Evolutionary conservation across 106 monocot species (phyloP).

Genomic region (Acorus calamus): DNA sequence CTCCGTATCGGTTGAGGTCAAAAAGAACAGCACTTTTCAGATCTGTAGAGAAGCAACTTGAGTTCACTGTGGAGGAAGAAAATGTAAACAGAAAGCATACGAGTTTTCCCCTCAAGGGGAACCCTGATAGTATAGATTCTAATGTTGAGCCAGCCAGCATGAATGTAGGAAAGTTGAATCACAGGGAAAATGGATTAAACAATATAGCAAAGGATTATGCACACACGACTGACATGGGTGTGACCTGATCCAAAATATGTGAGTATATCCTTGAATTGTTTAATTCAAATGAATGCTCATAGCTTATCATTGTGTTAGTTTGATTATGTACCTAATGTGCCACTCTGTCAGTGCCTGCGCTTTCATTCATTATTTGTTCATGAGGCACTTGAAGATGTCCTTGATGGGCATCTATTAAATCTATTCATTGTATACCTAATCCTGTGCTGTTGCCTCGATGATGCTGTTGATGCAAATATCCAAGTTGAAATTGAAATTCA

Average conservation of each 20-base stretch:
- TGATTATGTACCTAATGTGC: too few relatives aligned
- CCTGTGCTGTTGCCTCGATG: too few relatives aligned
- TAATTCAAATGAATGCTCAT: too few relatives aligned
- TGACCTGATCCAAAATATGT: constrained; percentile 18
- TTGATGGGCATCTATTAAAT: too few relatives aligned
- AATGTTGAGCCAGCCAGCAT: not conserved
- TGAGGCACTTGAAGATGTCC: too few relatives aligned
- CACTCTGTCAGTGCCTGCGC: too few relatives aligned
- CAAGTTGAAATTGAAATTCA: too few relatives aligned
- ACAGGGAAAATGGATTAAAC: constrained; percentile 13
- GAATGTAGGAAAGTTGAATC: constrained; percentile 3
- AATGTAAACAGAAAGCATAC: constrained; percentile 6
- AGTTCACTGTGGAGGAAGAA: constrained; percentile 39
- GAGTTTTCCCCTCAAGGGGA: not conserved
- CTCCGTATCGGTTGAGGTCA: constrained; percentile 45
- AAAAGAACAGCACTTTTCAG: constrained; percentile 37
- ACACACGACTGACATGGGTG: constrained; percentile 16
- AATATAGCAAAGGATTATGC: constrained; percentile 4
- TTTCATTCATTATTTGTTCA: too few relatives aligned
- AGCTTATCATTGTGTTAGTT: too few relatives aligned
- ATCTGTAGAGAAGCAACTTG: constrained; percentile 61
- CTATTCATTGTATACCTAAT: too few relatives aligned
- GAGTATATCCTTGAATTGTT: constrained; percentile 3
- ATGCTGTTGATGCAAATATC: too few relatives aligned
- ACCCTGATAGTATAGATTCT: constrained; percentile 2